Base-by-base conservation (phyloP, 371 early-diverging fungal species). In the Mucor saturninus region DNA sequence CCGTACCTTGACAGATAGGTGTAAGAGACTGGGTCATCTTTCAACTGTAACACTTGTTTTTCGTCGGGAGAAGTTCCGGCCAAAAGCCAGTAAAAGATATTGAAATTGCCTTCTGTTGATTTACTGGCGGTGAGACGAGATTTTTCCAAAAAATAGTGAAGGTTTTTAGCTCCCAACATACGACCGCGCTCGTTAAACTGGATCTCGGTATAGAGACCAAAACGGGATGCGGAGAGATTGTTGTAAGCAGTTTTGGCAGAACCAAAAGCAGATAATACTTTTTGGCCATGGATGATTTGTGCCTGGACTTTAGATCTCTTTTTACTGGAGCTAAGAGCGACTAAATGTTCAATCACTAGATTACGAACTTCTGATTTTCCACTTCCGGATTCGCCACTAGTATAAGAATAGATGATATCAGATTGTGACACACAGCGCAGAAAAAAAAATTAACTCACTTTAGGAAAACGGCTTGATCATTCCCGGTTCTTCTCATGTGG, bases 141-240 rank as follows among this genome's bases (percentile, higher is more conserved):
- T 43, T 90, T 89, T 62, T 99, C 98, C 15, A 98, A 80, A 55
- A 96, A 82, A 71, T 95, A 98, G 62, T 93, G 91, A 45, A 95
- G 79, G 59, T 91, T 76, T 73, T 93, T 95, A 7, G 90, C 90
- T 29, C 98, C 96, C 9, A 90, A 81, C 72, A 98, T 86, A 13
- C 89, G 87, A 6, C 96, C 94, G n/a, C 88, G 84, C 62, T 86
- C 90, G 71, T 93, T 88, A 68, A 95, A 97, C 67, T 95, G 95
- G 50, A 93, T 76, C 72, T 95, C 95, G 4, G 89, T 88, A 68
- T 95, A 95, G 42, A 89, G 85, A 11, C 93, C 97, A 56, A 91
- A 93, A 54, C 95, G 85, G 5, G 95, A 92, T 3, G 50, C 56
- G 14, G 94, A 92, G 75, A 94, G 89, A 54, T 79, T 71, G 79